phyloP scores from a whole-genome alignment of 78 protist species.

The Speleostelium caveatum region DNA sequence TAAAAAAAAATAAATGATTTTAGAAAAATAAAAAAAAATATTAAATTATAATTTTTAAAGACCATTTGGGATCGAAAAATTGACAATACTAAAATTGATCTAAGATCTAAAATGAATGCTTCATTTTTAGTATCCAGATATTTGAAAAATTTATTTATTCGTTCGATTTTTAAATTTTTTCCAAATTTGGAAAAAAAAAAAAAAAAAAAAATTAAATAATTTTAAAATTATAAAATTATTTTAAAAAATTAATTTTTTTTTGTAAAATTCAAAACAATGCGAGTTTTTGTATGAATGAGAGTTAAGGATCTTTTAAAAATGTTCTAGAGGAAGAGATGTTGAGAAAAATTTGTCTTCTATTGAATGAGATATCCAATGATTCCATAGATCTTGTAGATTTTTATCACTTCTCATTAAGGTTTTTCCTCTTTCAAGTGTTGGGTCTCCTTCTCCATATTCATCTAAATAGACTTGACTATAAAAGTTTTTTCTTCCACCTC shows the following conservation, averaged over 20 bases:
- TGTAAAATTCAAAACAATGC: too few species aligned
- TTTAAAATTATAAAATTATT: too few species aligned
- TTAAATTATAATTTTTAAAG: too few species aligned
- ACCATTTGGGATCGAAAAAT: neutral
- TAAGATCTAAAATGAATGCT: neutral
- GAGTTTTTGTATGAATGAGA: too few species aligned
- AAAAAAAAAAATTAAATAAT: too few species aligned
- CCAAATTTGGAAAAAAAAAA: too few species aligned
- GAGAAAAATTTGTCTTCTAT: constrained; percentile 37
- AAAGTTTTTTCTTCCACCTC: constrained; percentile 25
- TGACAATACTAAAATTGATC: neutral
- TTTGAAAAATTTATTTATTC: too few species aligned
- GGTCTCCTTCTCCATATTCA: constrained; percentile 62
- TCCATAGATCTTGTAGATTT: constrained; percentile 58
- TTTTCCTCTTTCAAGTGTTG: constrained; percentile 47
- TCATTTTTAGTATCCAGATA: neutral
- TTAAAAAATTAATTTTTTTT: too few species aligned
- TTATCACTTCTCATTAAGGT: constrained; percentile 26
- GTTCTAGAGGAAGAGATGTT: neutral
- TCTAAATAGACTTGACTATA: constrained; percentile 23
- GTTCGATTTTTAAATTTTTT: too few species aligned
- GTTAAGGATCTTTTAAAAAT: constrained; percentile 27
- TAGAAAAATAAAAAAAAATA: too few species aligned
- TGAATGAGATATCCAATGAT: constrained; percentile 62
- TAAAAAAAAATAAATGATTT: too few species aligned